A percentile compares a stretch with the other conserved stretches of the same genome.
These are phyloP conservation scores for Podospora appendiculata DNA, from an alignment of 495 filamentous ascomycete genomes.

Conservation along the genomic window DNA sequence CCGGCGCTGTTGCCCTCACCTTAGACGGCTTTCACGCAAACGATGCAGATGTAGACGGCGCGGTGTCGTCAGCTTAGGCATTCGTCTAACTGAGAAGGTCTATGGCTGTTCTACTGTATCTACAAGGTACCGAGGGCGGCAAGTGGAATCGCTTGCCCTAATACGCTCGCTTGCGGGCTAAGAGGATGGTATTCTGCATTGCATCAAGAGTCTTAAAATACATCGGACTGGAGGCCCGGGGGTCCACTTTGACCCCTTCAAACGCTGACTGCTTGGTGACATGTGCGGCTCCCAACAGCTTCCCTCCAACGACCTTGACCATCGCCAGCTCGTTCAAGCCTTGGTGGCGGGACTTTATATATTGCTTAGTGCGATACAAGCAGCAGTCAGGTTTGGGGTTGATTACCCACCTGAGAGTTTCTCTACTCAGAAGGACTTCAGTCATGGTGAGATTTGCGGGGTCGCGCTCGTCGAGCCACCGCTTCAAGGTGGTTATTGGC, in stretches of 20 bases:
- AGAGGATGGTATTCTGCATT: slow-evolving; percentile 1
- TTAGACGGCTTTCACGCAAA: slow-evolving; percentile 66
- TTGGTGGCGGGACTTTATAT: neutral
- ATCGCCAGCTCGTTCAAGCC: neutral
- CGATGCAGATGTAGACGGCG: slow-evolving; percentile 11
- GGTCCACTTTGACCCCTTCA: neutral
- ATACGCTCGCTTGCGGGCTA: neutral
- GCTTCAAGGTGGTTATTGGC: slow-evolving; percentile 26
- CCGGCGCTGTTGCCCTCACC: slow-evolving; percentile 81
- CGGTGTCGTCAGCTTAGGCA: slow-evolving; percentile 7
- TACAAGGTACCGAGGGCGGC: neutral
- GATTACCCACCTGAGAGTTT: neutral
- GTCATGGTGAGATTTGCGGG: slow-evolving; percentile 31
- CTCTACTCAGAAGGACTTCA: slow-evolving; percentile 19
- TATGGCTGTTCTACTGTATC: neutral
- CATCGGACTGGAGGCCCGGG: neutral
- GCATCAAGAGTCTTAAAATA: slow-evolving; percentile 2
- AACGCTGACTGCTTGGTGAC: neutral
- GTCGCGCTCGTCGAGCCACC: slow-evolving; percentile 27
- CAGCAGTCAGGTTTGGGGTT: neutral
- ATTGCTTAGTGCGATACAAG: neutral
- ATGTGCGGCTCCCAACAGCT: neutral
- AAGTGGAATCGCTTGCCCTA: neutral
- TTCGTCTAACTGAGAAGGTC: no score
- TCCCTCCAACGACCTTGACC: neutral